Conservation (phyloP, 148 eudicot genomes). For the Dianthus caryophyllus region DNA sequence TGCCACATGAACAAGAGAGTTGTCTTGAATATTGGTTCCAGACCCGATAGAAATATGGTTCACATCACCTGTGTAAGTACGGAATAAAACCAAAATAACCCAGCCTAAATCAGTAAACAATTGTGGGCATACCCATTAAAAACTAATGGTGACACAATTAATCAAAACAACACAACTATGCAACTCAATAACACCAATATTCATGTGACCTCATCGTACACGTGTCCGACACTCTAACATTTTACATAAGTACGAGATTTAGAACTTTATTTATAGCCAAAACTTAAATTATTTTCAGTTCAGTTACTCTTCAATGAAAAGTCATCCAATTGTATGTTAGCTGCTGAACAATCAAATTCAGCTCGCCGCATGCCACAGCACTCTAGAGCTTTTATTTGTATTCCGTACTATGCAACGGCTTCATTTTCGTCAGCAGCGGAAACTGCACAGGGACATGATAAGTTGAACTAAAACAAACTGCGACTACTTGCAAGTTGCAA, state of each 20-base stretch:
- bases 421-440: too few relatives aligned
- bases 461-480: too few relatives aligned
- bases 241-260: too few relatives aligned
- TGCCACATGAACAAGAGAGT: slow-evolving; percentile 95
- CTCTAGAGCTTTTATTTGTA: too few relatives aligned
- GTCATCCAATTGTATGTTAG: background rate
- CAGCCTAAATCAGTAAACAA: background rate
- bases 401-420: too few relatives aligned
- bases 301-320: background rate
- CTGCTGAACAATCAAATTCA: background rate
- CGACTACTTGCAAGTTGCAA: background rate
- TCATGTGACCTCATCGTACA: background rate
- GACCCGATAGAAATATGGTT: slow-evolving; percentile 76
- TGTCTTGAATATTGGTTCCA: slow-evolving; percentile 94
- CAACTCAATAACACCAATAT: background rate
- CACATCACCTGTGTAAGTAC: slow-evolving; percentile 61
- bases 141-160: background rate
- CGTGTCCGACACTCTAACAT: too few relatives aligned
- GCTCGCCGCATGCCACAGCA: background rate
- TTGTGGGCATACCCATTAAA: background rate
- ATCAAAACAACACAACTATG: background rate
- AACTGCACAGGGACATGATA: too few relatives aligned
- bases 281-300: too few relatives aligned
- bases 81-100: background rate
- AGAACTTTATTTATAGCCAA: too few relatives aligned